Conservation (phyloP, 2,329 filamentous ascomycete genomes). For the Ophiostoma sp. region DNA sequence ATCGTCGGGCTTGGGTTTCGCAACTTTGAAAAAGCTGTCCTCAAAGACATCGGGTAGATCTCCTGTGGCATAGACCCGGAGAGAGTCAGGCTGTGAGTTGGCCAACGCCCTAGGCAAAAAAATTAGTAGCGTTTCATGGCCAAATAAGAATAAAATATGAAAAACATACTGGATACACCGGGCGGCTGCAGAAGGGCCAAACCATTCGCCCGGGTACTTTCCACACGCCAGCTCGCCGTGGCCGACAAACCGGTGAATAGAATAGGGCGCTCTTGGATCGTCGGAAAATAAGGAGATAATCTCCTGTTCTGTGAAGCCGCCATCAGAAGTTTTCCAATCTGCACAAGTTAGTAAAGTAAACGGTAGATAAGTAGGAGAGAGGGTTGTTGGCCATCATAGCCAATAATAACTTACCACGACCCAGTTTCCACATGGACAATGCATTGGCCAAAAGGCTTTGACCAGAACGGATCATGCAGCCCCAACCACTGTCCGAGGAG, state of each 20-base stretch:
- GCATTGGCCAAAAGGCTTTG: conserved; percentile 90
- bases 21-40: conserved; percentile 75
- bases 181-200: conserved; percentile 93
- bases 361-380: not conserved
- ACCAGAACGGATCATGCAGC: conserved; percentile 96
- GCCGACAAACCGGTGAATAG: conserved; percentile 88
- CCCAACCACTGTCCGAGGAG: conserved; percentile 92
- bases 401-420: conserved; percentile 59
- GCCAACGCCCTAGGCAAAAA: conserved; percentile 61
- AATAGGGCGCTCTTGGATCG: conserved; percentile 78
- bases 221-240: conserved; percentile 83
- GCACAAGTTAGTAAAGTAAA: not conserved
- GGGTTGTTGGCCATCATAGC: not conserved
- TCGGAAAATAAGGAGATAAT: conserved; percentile 84
- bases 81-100: conserved; percentile 56
- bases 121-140: conserved; percentile 9
- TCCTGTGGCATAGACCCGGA: conserved; percentile 83
- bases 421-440: conserved; percentile 64
- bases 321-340: conserved; percentile 69
- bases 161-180: conserved; percentile 78
- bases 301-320: conserved; percentile 56
- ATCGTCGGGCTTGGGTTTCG: conserved; percentile 58
- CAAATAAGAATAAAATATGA: not conserved
- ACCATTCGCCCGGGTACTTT: conserved; percentile 96
- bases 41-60: conserved; percentile 91